phyloP scores from a whole-genome alignment of 495 filamentous ascomycete species.

The Trichocladium antarcticum region DNA sequence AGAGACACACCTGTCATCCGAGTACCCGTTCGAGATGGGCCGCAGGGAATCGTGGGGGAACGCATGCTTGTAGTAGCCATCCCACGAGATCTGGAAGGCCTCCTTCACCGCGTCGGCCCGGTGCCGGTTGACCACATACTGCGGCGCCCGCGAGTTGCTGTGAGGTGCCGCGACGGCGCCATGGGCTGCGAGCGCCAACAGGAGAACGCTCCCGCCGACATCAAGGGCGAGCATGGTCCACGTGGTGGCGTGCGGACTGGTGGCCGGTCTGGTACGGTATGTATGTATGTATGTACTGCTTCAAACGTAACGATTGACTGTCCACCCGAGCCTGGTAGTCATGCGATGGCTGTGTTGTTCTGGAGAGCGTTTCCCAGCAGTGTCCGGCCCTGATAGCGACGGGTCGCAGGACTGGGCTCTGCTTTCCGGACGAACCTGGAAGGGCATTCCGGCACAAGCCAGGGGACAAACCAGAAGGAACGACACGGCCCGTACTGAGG shows the following conservation, averaged over 20 bases:
- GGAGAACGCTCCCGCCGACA: not conserved
- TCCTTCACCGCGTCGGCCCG: slow-evolving; percentile 58
- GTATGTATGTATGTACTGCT: not conserved
- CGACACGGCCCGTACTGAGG: too few species aligned
- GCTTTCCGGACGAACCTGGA: not conserved
- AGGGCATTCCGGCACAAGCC: not conserved
- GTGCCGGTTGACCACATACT: slow-evolving; percentile 22
- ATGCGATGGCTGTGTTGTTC: not conserved
- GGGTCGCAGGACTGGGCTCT: not conserved
- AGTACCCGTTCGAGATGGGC: slow-evolving; percentile 52
- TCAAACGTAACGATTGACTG: not conserved
- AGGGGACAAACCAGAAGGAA: not conserved
- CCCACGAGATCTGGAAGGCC: slow-evolving; percentile 67
- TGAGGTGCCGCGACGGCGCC: not conserved
- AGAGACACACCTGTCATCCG: slow-evolving; percentile 53
- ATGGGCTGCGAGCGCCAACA: not conserved
- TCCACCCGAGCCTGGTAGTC: not conserved
- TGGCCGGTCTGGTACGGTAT: not conserved
- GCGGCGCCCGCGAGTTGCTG: not conserved
- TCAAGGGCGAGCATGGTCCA: slow-evolving; percentile 1
- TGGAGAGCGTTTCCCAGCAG: not conserved
- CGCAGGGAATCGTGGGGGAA: slow-evolving; percentile 68
- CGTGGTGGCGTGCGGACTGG: not conserved
- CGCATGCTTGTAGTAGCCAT: slow-evolving; percentile 70
- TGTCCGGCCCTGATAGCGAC: not conserved